Evolutionary conservation across 768 basidiomycete species (phyloP), one percentile per base, ranked within the genome.

Genomic region (Kwoniella europaea): DNA sequence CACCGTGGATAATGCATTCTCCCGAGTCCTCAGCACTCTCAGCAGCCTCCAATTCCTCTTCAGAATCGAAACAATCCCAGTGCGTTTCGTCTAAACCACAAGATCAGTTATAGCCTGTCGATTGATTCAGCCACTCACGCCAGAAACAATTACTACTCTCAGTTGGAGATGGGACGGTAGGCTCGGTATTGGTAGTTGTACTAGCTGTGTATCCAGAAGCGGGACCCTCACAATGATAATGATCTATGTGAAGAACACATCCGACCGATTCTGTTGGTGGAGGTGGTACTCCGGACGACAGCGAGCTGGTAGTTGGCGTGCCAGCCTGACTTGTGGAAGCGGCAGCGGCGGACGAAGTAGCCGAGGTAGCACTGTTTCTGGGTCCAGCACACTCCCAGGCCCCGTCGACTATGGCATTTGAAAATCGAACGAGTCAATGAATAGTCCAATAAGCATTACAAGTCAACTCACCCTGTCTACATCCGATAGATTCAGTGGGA

Each of bases 1-100:
- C 54, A 72, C 72, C 73, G 64, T 77, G 77, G 16, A 76, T 76
- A 68, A 78, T 71, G 65, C 76, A 77, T 52, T 76, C 71, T n/a
- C 74, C 71, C 10, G 62, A 20, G 3, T 72, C 64, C 3, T 50
- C 56, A 3, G 65, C 65, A 13, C 18, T 18, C 29, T 73, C 50
- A 24, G 72, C 71, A 3, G 52, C 74, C 2, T 65, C 67, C 12
- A 73, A 54, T 55, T 74, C 75, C 15, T 57, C 69, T 15, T 68
- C 65, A 3, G 74, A 70, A 22, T 71, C 69, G 6, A 65, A 70
- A 57, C 79, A 80, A 67, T 80, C 77, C 71, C 76, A 80, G 62
- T 80, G 79, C 27, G 65, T 74, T 55, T 74, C 72, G 59, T 74
- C 72, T 73, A 46, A 50, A 1, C 35, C 35, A 35, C 35, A 2